A percentile compares a stretch with the other conserved stretches of the same genome.
Evolutionary conservation across 2,329 filamentous ascomycete genomes (phyloP).

Genomic region (Zymoseptoria brevis): DNA sequence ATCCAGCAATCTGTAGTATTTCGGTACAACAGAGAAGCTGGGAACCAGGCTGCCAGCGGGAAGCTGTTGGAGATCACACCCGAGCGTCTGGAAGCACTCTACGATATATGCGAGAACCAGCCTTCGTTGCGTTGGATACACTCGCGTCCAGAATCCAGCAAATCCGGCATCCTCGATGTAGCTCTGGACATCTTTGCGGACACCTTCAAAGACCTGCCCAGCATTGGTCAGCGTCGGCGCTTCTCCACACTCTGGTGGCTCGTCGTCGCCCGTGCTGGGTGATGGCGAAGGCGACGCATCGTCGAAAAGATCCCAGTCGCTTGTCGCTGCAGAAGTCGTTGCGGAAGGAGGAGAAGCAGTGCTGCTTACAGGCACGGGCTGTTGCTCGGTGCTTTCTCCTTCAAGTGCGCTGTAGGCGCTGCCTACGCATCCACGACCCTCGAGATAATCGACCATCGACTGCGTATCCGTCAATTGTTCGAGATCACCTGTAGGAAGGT

Average conservation of each 20-base stretch:
- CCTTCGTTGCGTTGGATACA: constrained; percentile 3
- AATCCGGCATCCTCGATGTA: constrained; percentile 1
- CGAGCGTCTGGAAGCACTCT: constrained; percentile 7
- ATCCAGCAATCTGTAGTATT: constrained; percentile 5
- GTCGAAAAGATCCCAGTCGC: neutral
- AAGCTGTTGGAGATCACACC: constrained; percentile 1
- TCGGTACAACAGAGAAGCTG: neutral
- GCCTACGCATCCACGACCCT: neutral
- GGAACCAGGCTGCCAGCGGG: constrained; percentile 1
- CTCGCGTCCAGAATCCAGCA: constrained; percentile 3
- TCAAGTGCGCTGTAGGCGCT: neutral
- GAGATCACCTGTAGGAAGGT: constrained; percentile 1
- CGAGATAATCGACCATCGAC: neutral
- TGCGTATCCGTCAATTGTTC: constrained; percentile 1
- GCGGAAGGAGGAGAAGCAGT: too few relatives aligned
- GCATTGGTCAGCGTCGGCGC: neutral
- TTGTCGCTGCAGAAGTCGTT: too few relatives aligned
- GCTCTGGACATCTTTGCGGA: neutral
- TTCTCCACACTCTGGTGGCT: neutral
- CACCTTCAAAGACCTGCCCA: neutral
- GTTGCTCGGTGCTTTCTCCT: neutral
- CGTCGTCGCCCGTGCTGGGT: neutral
- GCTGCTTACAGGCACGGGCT: neutral
- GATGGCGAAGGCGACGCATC: neutral
- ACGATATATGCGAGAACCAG: constrained; percentile 6